Evolutionary conservation across 2,329 filamentous ascomycete genomes (phyloP).

Genomic region (Arthrobotrys sinensis): DNA sequence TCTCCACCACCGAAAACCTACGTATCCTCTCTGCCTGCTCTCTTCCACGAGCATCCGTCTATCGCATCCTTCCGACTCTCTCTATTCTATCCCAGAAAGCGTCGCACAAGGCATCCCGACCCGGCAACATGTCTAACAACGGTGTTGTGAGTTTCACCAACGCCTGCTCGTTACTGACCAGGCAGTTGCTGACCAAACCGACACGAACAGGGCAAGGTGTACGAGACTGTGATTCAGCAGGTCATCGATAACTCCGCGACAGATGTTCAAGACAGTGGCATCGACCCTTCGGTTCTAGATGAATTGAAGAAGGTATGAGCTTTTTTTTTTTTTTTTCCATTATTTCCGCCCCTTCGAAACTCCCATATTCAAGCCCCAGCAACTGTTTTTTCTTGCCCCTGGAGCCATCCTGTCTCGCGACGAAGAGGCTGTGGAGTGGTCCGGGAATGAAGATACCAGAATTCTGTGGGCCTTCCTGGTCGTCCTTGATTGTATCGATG

Average conservation of each 20-base stretch:
- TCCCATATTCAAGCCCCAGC: not conserved
- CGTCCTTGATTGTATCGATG: constrained; percentile 33
- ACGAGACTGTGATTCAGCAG: constrained; percentile 82
- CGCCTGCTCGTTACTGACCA: not conserved
- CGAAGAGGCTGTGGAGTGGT: not conserved
- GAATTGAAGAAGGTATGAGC: constrained; percentile 86
- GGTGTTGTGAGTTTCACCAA: constrained; percentile 46
- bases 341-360: not conserved
- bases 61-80: not conserved
- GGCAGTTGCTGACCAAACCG: constrained; percentile 34
- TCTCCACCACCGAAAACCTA: constrained; percentile 10
- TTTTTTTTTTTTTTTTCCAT: constrained; percentile 32
- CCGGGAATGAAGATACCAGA: not conserved
- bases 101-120: constrained; percentile 9
- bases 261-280: constrained; percentile 96
- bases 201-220: constrained; percentile 78
- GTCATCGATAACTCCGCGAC: constrained; percentile 92
- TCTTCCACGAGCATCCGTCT: not conserved
- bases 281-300: constrained; percentile 87
- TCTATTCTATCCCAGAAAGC: constrained; percentile 5
- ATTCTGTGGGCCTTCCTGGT: no score
- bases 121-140: constrained; percentile 40
- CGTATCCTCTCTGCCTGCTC: not conserved
- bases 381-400: not conserved
- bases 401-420: not conserved